Evolutionary conservation across 2,329 filamentous ascomycete genomes (phyloP), one percentile per base, ranked within the genome.

Genomic region (Tolypocladium sp.): DNA sequence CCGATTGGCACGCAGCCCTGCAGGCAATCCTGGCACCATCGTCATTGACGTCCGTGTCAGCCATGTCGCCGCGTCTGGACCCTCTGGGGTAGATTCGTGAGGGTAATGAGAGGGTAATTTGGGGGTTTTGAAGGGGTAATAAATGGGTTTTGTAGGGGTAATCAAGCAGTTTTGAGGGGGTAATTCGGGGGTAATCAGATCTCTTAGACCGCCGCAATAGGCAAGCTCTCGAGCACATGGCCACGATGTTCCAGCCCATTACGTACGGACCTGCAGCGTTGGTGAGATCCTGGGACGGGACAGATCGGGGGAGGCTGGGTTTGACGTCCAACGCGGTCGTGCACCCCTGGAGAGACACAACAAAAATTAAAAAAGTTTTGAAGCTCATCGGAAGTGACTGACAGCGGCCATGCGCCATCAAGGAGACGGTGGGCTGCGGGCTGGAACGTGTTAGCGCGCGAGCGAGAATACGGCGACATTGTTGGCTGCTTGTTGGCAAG

Each of bases 131-230:
- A 60, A 44, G 60, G 60, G 60, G 60, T 60, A 61, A 61, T 61
- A 40, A 40, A 33, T 59, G 58, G 35, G 53, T 59, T 59, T 59
- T 40, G 59, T 56, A 58, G 58, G 60, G 60, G 60, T 61, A 60
- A 61, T 61, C 30, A 40, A 33, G 57, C 58, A 25, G 54, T 56
- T 51, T 59, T 9, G 41, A 30, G 51, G 44, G 53, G 58, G 58
- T 56, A 56, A 59, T 60, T 57, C 57, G 57, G 59, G 60, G 63
- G 60, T 62, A 63, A 63, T 63, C 58, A 59, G 57, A 60, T 60
- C 58, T 56, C 55, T 44, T 41, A 37, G 61, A 27, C 55, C 57
- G 20, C 55, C 56, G n/a, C 51, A 46, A 58, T 54, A 46, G 59
- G 60, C 27, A 58, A 54, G 41, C 41, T 33, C 40, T 27, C 41